Conservation (phyloP, 1,284 basidiomycete genomes). For the Microbotryum silenes-acaulis region DNA sequence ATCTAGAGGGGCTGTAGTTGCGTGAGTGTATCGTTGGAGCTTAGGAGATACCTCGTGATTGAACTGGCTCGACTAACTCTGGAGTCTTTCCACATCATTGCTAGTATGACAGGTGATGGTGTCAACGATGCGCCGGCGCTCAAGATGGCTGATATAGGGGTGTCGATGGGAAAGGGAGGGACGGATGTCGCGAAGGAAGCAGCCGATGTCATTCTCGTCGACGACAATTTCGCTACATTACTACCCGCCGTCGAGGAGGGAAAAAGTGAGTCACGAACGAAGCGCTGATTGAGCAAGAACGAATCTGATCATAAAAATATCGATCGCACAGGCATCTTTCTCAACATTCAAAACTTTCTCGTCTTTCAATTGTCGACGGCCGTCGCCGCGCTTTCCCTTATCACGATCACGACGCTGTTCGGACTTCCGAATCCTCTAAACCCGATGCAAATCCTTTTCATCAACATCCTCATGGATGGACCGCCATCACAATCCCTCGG, state of each 20-base stretch:
- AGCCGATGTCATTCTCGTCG: constrained; percentile 91
- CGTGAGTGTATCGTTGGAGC: constrained; percentile 44
- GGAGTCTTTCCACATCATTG: not conserved
- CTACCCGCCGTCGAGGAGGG: constrained; percentile 92
- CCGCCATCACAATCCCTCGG: constrained; percentile 50
- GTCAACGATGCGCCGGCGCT: constrained; percentile 96
- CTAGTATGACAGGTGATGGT: constrained; percentile 35
- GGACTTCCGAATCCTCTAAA: constrained; percentile 86
- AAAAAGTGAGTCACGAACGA: constrained; percentile 38
- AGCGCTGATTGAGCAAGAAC: not conserved
- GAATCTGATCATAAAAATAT: not conserved
- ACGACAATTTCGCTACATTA: constrained; percentile 94
- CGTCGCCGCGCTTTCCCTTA: constrained; percentile 85
- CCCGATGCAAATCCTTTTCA: constrained; percentile 97
- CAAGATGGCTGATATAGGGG: constrained; percentile 96
- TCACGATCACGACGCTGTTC: constrained; percentile 85
- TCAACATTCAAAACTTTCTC: constrained; percentile 97
- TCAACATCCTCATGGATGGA: constrained; percentile 87
- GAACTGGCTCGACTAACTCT: not conserved
- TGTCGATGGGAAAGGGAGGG: constrained; percentile 93
- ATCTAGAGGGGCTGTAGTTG: constrained; percentile 76
- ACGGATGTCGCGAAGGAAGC: constrained; percentile 98
- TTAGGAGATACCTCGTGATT: not conserved
- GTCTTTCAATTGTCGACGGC: constrained; percentile 95
- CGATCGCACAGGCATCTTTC: constrained; percentile 69